A percentile compares a stretch with the other conserved stretches of the same genome.
Evolutionary conservation across 2,329 filamentous ascomycete species (phyloP).

Genomic region (Ceratocystis smalleyi): DNA sequence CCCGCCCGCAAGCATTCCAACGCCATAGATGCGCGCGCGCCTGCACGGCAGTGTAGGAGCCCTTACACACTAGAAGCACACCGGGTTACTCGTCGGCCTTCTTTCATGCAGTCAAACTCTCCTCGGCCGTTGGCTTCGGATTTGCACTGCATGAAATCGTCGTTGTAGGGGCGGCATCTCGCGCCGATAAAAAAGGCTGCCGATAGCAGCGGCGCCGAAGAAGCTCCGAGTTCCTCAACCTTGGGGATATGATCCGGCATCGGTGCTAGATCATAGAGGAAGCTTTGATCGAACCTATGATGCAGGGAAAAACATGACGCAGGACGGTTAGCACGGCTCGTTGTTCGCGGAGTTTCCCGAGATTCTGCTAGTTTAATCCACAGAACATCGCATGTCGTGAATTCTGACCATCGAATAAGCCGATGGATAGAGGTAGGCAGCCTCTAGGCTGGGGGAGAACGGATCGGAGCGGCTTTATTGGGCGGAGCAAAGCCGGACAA

Average conservation of each 20-base stretch:
- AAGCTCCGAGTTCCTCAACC: constrained; percentile 85
- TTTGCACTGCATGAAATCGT: constrained; percentile 99
- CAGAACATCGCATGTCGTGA: background rate
- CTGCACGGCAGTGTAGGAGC: background rate
- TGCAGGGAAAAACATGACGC: constrained; percentile 14
- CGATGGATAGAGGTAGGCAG: background rate
- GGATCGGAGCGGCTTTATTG: background rate
- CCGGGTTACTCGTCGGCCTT: constrained; percentile 88
- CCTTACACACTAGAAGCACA: constrained; percentile 93
- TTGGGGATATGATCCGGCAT: constrained; percentile 82
- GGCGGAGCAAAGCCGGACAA: background rate
- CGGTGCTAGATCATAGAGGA: constrained; percentile 90
- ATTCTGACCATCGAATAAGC: no score
- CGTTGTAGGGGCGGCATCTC: constrained; percentile 87
- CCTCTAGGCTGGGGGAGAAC: background rate
- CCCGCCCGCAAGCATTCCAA: background rate
- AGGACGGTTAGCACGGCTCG: constrained; percentile 19
- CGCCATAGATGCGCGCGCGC: background rate
- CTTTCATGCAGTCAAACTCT: constrained; percentile 89
- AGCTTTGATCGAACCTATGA: constrained; percentile 77
- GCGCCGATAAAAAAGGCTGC: constrained; percentile 95
- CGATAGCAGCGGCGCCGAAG: constrained; percentile 78
- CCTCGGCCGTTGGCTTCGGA: constrained; percentile 77
- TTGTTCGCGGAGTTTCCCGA: constrained; percentile 11
- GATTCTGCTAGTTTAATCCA: constrained; percentile 4